Conservation (phyloP, 2,329 filamentous ascomycete genomes). For the Davidsoniella eucalypti region DNA sequence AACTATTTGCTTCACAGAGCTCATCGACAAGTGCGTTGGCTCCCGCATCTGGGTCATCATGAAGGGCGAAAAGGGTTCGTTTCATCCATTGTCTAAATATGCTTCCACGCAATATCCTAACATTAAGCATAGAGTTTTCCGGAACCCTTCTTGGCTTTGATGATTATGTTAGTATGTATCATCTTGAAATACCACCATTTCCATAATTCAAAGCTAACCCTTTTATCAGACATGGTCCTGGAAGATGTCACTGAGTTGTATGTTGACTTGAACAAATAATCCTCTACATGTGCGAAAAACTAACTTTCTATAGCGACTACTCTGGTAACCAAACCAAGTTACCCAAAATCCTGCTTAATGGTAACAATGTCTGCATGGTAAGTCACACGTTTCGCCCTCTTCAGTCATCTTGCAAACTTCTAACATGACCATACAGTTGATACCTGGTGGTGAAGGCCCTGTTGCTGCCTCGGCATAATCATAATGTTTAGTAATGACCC, state of each 20-base stretch:
- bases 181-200: neutral
- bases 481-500: neutral
- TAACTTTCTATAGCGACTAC: constrained; percentile 54
- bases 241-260: constrained; percentile 97
- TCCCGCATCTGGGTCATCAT: constrained; percentile 98
- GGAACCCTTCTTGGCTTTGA: constrained; percentile 91
- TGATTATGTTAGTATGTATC: constrained; percentile 93
- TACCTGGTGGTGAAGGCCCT: constrained; percentile 62
- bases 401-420: neutral
- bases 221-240: constrained; percentile 73
- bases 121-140: constrained; percentile 57
- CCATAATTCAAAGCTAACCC: constrained; percentile 13
- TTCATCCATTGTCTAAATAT: neutral
- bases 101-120: constrained; percentile 4
- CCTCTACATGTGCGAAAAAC: neutral
- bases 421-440: constrained; percentile 36
- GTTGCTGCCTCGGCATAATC: constrained; percentile 19
- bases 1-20: constrained; percentile 39
- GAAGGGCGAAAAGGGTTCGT: constrained; percentile 91
- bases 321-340: constrained; percentile 75
- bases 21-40: constrained; percentile 98
- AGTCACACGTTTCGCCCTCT: constrained; percentile 15
- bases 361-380: constrained; percentile 99
- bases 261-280: constrained; percentile 17
- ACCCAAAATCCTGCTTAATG: constrained; percentile 87